Conservation (phyloP, 352 stramenopile species). For the Phytophthora parvispora region DNA sequence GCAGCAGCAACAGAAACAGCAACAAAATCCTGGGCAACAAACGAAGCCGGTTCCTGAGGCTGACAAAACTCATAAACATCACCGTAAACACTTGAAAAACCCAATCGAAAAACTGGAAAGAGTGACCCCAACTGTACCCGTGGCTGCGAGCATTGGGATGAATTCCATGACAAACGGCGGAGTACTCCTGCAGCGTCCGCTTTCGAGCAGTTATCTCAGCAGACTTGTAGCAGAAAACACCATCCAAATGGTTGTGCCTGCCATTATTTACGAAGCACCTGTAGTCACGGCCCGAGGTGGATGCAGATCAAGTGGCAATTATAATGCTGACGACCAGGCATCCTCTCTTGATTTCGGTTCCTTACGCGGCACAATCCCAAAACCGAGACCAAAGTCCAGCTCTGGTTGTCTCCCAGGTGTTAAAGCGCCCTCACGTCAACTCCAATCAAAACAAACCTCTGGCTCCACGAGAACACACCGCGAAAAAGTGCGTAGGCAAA, state of each 20-base stretch:
- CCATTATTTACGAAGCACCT: constrained; percentile 24
- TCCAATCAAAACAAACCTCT: constrained; percentile 4
- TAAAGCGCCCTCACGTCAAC: constrained; percentile 6
- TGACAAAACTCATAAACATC: constrained; percentile 12
- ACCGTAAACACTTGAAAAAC: constrained; percentile 70
- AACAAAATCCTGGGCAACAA: constrained; percentile 1
- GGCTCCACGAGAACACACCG: background rate
- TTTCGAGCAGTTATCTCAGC: constrained; percentile 26
- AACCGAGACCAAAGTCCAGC: constrained; percentile 18
- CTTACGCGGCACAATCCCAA: background rate
- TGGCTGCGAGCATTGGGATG: background rate
- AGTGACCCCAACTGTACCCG: constrained; percentile 5
- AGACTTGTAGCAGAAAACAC: constrained; percentile 27
- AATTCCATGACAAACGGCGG: constrained; percentile 4
- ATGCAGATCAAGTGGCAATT: background rate
- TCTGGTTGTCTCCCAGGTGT: background rate
- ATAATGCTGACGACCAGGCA: background rate
- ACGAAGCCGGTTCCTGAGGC: constrained; percentile 6
- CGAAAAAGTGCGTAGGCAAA: background rate
- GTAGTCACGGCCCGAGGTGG: background rate
- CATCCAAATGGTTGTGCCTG: constrained; percentile 27
- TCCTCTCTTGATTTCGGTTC: constrained; percentile 15
- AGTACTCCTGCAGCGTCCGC: constrained; percentile 27
- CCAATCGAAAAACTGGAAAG: constrained; percentile 61
- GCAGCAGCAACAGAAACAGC: constrained; percentile 15